Conservation (phyloP, 345 rosid genomes). For the Jatropha curcas region DNA sequence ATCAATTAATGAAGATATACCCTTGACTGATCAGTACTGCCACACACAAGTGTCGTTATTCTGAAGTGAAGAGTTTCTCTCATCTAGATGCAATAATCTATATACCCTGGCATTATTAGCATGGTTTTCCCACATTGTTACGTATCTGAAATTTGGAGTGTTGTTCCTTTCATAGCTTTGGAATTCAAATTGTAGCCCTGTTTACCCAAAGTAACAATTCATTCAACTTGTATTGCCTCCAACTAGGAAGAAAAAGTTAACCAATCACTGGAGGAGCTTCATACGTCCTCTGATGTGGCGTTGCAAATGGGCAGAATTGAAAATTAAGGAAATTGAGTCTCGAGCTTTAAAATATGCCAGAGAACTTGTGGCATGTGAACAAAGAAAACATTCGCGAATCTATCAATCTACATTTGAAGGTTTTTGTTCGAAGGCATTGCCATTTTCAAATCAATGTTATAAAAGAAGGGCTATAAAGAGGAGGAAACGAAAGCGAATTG, state of each 20-base stretch:
- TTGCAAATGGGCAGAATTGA: slow-evolving; percentile 85
- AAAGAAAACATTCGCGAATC: slow-evolving; percentile 42
- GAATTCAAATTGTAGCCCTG: not conserved
- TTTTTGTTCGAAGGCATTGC: slow-evolving; percentile 60
- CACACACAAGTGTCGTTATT: not conserved
- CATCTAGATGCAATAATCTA: not conserved
- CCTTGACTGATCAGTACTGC: not conserved
- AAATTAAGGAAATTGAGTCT: slow-evolving; percentile 67
- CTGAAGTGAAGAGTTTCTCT: not conserved
- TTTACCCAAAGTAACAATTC: not conserved
- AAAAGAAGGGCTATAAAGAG: slow-evolving; percentile 61
- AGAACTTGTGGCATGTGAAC: slow-evolving; percentile 50
- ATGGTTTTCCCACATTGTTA: not conserved
- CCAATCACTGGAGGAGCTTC: slow-evolving; percentile 80
- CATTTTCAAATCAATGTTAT: slow-evolving; percentile 58
- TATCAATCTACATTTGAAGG: slow-evolving; percentile 51
- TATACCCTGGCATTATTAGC: not conserved
- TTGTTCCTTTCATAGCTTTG: not conserved
- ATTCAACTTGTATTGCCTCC: slow-evolving; percentile 10
- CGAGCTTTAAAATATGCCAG: slow-evolving; percentile 59
- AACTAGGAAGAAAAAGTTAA: slow-evolving; percentile 71
- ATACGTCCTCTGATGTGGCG: slow-evolving; percentile 88
- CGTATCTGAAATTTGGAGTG: not conserved
- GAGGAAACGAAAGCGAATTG: slow-evolving; percentile 73
- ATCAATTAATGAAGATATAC: not conserved